These are phyloP conservation scores for Amanita pseudoporphyria DNA, from an alignment of 768 basidiomycete genomes.

Conservation along the genomic window DNA sequence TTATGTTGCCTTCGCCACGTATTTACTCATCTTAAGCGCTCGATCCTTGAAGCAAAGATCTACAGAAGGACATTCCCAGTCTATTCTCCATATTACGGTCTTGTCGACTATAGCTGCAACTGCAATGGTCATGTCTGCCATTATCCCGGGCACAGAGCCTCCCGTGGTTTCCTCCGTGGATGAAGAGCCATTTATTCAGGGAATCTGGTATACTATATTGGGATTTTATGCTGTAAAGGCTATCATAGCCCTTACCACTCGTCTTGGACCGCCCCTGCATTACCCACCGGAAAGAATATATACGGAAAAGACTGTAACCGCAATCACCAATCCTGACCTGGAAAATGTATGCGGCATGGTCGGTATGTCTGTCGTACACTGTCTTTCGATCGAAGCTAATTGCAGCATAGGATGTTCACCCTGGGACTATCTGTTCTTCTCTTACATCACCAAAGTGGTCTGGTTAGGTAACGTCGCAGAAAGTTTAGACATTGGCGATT, in stretches of 20 bases:
- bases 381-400: background rate
- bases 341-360: constrained; percentile 68
- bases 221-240: constrained; percentile 38
- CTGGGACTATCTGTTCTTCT: constrained; percentile 65
- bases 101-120: constrained; percentile 41
- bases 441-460: constrained; percentile 81
- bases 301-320: constrained; percentile 53
- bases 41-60: constrained; percentile 41
- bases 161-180: constrained; percentile 20
- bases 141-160: constrained; percentile 42
- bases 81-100: constrained; percentile 50
- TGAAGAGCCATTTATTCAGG: constrained; percentile 14
- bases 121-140: constrained; percentile 36
- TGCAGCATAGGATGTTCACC: constrained; percentile 37
- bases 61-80: constrained; percentile 31
- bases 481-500: constrained; percentile 77
- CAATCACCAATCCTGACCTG: constrained; percentile 49
- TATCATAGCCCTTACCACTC: constrained; percentile 39
- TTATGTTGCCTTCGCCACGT: constrained; percentile 47
- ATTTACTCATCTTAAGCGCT: constrained; percentile 42
- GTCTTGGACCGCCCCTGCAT: constrained; percentile 66
- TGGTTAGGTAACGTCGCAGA: constrained; percentile 69
- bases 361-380: constrained; percentile 21
- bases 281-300: constrained; percentile 70
- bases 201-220: constrained; percentile 46